phyloP scores from a whole-genome alignment of 352 stramenopile species.

The Globisporangium solare region DNA sequence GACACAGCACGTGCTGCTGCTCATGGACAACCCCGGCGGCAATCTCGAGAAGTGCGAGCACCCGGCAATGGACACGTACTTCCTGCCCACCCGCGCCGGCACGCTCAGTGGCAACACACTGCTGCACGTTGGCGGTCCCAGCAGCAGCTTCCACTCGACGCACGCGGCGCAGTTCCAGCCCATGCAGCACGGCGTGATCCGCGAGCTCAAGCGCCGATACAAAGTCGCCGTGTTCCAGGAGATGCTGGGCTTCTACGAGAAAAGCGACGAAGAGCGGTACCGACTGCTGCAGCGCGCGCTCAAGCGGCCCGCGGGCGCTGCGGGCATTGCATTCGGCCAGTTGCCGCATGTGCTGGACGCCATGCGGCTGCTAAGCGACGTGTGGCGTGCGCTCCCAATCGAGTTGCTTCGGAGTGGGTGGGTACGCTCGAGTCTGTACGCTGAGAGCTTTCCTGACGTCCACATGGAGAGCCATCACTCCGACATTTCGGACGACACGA shows the following conservation, averaged over 20 bases:
- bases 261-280: conserved; percentile 34
- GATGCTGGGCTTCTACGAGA: conserved; percentile 34
- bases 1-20: conserved; percentile 33
- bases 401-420: conserved; percentile 25
- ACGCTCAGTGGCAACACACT: neutral
- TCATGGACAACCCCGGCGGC: conserved; percentile 40
- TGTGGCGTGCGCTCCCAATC: conserved; percentile 24
- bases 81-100: conserved; percentile 26
- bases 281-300: conserved; percentile 33
- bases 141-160: conserved; percentile 3
- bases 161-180: conserved; percentile 20
- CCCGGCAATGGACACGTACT: conserved; percentile 33
- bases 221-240: conserved; percentile 48
- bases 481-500: conserved; percentile 27
- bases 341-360: conserved; percentile 38
- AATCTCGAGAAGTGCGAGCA: conserved; percentile 31
- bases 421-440: conserved; percentile 26
- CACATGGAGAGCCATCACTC: neutral
- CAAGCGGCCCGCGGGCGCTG: conserved; percentile 27
- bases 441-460: neutral
- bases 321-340: conserved; percentile 31
- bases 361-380: conserved; percentile 37
- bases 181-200: conserved; percentile 30
- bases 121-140: conserved; percentile 3
- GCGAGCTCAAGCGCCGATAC: conserved; percentile 48